These are phyloP conservation scores for Amauroascus niger DNA, from an alignment of 2,329 filamentous ascomycete species.

Conservation along the genomic window DNA sequence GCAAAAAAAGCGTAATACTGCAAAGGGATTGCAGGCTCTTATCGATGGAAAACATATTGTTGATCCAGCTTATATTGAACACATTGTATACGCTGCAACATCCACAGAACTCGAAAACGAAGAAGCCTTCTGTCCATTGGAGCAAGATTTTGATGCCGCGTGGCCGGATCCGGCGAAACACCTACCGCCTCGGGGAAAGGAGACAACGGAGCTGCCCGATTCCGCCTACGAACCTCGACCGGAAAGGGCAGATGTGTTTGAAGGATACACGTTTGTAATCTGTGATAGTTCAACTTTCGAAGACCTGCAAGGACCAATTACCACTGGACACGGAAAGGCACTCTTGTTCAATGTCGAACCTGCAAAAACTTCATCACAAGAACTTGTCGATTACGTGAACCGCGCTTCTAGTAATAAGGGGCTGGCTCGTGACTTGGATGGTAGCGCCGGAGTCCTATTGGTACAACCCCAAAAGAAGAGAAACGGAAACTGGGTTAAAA, in stretches of 20 bases:
- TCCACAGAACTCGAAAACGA: conserved; percentile 43
- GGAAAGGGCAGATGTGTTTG: conserved; percentile 61
- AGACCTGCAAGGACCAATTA: conserved; percentile 63
- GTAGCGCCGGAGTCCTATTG: conserved; percentile 61
- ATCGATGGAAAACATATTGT: conserved; percentile 65
- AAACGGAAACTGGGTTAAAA: conserved; percentile 55
- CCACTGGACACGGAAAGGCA: conserved; percentile 73
- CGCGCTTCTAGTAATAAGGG: conserved; percentile 65
- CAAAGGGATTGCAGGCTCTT: conserved; percentile 76
- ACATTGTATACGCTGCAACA: conserved; percentile 53
- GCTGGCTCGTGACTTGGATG: conserved; percentile 52
- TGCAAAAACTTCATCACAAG: conserved; percentile 57
- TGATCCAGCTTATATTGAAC: conserved; percentile 55
- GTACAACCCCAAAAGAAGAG: conserved; percentile 60
- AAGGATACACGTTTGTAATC: conserved; percentile 82
- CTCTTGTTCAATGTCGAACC: conserved; percentile 54
- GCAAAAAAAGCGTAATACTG: conserved; percentile 78
- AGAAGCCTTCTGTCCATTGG: conserved; percentile 50
- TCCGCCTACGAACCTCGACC: conserved; percentile 63
- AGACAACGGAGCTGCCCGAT: conserved; percentile 59
- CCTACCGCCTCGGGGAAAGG: conserved; percentile 64
- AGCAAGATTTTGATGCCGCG: conserved; percentile 64
- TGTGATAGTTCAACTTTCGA: conserved; percentile 66
- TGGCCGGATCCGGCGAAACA: conserved; percentile 69
- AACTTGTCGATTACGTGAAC: conserved; percentile 70